Evolutionary conservation across 192 early-diverging fungal genomes (phyloP), one percentile per base, ranked within the genome.

Genomic region (Backusella australiensis): DNA sequence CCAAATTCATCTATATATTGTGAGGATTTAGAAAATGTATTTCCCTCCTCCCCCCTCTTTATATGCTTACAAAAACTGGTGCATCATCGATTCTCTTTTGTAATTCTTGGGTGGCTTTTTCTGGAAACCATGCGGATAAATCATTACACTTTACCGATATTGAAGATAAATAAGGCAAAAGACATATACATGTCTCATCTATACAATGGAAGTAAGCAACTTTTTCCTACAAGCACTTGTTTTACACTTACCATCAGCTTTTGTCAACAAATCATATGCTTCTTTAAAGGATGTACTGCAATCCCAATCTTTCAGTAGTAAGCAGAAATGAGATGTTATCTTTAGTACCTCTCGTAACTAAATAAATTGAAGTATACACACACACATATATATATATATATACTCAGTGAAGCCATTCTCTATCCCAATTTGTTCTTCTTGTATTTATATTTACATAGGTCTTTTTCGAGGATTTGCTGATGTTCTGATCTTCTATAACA

Each of bases 91-190:
- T 46, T 67, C 56, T 34, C 17, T 41, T 63, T 67, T 66, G 19
- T 41, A 74, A 34, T 9, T 32, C 59, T 41, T 67, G 32, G 19
- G 41, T 66, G 29, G 56, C 56, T 41, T 56, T 36, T 42, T 66
- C 34, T 65, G 73, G 59, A 23, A 74, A 66, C 73, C 73, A 74
- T 17, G 21, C 21, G 34, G 63, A 74, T 23, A 74, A 36, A 17
- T 74, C n/a, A 29, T 26, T 66, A 44, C 73, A 74, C 65, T 67
- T 41, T 12, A 59, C 1, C 1, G 73, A 74, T 26, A 74, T 65
- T 17, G 44, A 67, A 17, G 73, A 74, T 66, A 74, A 44, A 74
- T 66, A 74, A 19, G 73, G 73, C 42, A 74, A 74, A 12, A 74
- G 38, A 8, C 63, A 23, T 26, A 59, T 38, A 12, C 63, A 46